phyloP scores from a whole-genome alignment of 495 filamentous ascomycete genomes.

The Thozetella sp. region DNA sequence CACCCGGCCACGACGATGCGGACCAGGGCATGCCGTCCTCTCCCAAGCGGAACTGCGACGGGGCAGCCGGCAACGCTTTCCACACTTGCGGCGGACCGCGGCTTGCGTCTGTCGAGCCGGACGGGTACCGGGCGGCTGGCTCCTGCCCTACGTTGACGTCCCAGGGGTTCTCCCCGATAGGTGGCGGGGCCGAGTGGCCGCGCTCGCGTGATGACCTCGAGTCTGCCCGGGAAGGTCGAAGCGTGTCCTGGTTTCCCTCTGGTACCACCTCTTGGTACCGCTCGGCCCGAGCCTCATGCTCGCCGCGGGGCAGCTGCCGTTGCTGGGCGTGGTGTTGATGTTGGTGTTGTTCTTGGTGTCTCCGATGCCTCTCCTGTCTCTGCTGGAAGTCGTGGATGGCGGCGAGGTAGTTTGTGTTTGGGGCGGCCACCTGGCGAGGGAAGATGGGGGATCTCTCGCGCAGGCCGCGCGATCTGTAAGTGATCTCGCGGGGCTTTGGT shows the following conservation, averaged over 20 bases:
- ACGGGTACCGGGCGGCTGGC: not conserved
- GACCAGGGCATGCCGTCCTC: constrained; percentile 48
- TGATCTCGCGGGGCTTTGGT: constrained; percentile 40
- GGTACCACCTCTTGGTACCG: constrained; percentile 2
- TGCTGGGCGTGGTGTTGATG: constrained; percentile 12
- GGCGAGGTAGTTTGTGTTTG: constrained; percentile 41
- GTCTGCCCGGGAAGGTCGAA: constrained; percentile 22
- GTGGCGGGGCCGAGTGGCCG: constrained; percentile 44
- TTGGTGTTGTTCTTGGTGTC: constrained; percentile 16
- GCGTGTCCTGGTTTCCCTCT: constrained; percentile 17
- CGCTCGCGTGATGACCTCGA: constrained; percentile 33
- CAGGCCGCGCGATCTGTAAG: constrained; percentile 39
- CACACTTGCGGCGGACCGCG: constrained; percentile 18
- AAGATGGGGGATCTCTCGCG: constrained; percentile 37
- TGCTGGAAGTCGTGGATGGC: constrained; percentile 30
- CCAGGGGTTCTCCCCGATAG: constrained; percentile 43
- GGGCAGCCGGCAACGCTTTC: constrained; percentile 39
- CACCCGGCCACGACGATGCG: constrained; percentile 33
- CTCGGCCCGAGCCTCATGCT: not conserved
- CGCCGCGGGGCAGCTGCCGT: constrained; percentile 14
- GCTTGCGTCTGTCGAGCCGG: not conserved
- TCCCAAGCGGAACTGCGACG: constrained; percentile 41
- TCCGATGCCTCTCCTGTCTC: constrained; percentile 23
- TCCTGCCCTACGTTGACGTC: constrained; percentile 22
- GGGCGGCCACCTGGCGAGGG: constrained; percentile 40